phyloP scores from a whole-genome alignment of 129 eudicot genomes.

The Tagetes patula region DNA sequence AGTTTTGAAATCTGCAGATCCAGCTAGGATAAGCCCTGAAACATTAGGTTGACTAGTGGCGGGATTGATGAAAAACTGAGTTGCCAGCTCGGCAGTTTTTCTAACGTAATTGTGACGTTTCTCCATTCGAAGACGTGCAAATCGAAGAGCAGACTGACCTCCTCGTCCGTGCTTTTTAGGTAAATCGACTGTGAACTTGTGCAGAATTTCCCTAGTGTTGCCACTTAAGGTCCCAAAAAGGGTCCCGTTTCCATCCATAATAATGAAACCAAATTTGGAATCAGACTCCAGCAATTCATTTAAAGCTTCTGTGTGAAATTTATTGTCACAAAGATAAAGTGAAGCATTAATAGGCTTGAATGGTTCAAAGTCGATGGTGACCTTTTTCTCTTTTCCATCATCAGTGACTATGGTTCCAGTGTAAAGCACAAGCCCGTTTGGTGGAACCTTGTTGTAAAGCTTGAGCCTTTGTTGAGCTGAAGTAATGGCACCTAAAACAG shows the following conservation, averaged over 20 bases:
- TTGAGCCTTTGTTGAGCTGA: constrained; percentile 45
- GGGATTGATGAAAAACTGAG: constrained; percentile 38
- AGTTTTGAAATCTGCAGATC: constrained; percentile 44
- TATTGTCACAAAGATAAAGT: constrained; percentile 43
- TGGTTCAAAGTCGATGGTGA: constrained; percentile 42
- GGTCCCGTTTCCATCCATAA: constrained; percentile 46
- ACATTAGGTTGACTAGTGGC: constrained; percentile 46
- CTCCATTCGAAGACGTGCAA: constrained; percentile 48
- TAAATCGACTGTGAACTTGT: constrained; percentile 46
- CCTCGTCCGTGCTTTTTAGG: constrained; percentile 44
- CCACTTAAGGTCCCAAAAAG: constrained; percentile 46
- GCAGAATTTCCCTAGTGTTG: constrained; percentile 37
- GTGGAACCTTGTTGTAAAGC: constrained; percentile 42
- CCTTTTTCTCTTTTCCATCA: constrained; percentile 43
- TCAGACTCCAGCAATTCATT: constrained; percentile 39
- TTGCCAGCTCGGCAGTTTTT: constrained; percentile 41
- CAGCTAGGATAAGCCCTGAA: constrained; percentile 44
- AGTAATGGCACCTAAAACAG: constrained; percentile 43
- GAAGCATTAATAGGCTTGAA: constrained; percentile 45
- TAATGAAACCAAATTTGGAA: constrained; percentile 39
- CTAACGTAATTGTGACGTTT: constrained; percentile 44
- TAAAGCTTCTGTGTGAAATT: constrained; percentile 42
- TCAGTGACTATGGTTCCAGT: constrained; percentile 43
- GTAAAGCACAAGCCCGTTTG: constrained; percentile 41
- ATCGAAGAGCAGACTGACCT: constrained; percentile 43